Conservation (phyloP, 2,329 filamentous ascomycete species). For the Trichoderma koningii region DNA sequence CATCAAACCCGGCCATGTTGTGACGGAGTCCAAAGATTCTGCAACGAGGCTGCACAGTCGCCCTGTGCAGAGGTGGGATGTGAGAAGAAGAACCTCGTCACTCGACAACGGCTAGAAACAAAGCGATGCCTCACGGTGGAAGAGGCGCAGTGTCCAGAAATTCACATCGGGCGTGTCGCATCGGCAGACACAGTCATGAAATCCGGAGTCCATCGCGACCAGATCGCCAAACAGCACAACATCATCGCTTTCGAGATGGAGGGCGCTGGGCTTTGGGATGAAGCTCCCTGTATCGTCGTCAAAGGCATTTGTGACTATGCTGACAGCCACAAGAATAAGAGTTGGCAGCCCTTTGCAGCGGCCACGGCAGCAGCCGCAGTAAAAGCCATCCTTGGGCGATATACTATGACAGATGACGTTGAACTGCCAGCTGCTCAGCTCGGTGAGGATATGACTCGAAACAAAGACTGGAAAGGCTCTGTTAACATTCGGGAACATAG, state of each 20-base stretch:
- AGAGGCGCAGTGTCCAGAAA: background rate
- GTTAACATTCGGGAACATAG: no score
- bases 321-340: slow-evolving; percentile 43
- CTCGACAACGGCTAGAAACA: background rate
- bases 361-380: slow-evolving; percentile 26
- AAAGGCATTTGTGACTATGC: slow-evolving; percentile 44
- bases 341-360: slow-evolving; percentile 34
- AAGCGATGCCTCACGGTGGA: background rate
- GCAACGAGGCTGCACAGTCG: background rate
- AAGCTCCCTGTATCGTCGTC: slow-evolving; percentile 40
- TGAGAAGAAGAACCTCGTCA: background rate
- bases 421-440: no score
- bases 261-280: slow-evolving; percentile 35
- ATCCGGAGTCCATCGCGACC: slow-evolving; percentile 40
- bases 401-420: background rate
- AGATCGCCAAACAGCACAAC: slow-evolving; percentile 31
- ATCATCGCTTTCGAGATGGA: slow-evolving; percentile 41
- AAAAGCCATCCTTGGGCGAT: slow-evolving; percentile 4
- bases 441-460: no score
- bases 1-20: background rate
- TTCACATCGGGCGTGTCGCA: slow-evolving; percentile 40
- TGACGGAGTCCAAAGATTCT: background rate
- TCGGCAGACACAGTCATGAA: slow-evolving; percentile 46
- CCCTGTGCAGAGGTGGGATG: background rate
- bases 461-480: no score